Evolutionary conservation across 495 filamentous ascomycete species (phyloP).

Genomic region (Geoglossum glabrum): DNA sequence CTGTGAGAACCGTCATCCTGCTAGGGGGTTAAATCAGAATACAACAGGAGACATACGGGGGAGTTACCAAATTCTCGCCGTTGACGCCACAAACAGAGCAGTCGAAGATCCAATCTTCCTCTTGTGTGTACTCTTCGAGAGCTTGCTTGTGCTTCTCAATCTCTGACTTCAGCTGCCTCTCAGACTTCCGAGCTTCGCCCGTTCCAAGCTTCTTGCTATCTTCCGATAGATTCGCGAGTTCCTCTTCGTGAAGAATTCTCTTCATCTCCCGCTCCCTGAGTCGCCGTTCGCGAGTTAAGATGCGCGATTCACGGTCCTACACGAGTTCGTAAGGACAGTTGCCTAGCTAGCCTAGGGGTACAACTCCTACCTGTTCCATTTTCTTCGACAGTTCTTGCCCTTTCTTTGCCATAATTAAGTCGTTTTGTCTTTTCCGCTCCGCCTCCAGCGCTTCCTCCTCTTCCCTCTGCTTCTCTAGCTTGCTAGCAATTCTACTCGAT

Average conservation of each 20-base stretch:
- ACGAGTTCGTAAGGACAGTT: background rate
- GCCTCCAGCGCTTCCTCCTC: constrained; percentile 53
- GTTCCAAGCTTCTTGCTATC: constrained; percentile 46
- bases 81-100: constrained; percentile 72
- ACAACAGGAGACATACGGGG: background rate
- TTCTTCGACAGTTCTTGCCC: constrained; percentile 46
- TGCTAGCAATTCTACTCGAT: constrained; percentile 69
- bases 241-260: constrained; percentile 62
- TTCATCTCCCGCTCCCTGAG: constrained; percentile 65
- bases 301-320: constrained; percentile 55
- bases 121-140: constrained; percentile 49
- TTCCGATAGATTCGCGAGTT: constrained; percentile 57
- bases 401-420: constrained; percentile 44
- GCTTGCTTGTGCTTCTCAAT: constrained; percentile 57
- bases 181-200: constrained; percentile 47
- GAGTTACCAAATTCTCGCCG: constrained; percentile 49
- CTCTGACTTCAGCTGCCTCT: constrained; percentile 57
- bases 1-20: constrained; percentile 83
- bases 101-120: constrained; percentile 87
- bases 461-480: constrained; percentile 53
- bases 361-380: constrained; percentile 29
- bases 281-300: constrained; percentile 68
- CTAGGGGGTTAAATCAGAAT: background rate
- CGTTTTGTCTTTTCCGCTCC: constrained; percentile 44
- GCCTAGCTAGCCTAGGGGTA: background rate